Conservation (phyloP, 1,139 yeast species). For the Kodamaea alishanica region DNA sequence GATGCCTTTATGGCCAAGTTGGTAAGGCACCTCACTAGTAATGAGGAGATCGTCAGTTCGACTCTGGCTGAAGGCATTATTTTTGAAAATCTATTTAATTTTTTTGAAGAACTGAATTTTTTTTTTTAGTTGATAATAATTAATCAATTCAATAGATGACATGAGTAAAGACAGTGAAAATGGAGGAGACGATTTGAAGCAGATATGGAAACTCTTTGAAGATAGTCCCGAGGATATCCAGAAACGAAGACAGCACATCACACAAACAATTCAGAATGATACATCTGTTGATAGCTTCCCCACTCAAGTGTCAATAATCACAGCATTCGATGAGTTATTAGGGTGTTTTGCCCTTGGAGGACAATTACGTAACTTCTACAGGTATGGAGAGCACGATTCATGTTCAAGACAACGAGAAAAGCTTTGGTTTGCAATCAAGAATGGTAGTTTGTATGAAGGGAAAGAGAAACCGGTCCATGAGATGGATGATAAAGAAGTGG, state of each 20-base stretch:
- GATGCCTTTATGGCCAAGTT: constrained; percentile 52
- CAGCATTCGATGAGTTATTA: constrained; percentile 82
- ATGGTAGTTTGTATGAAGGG: constrained; percentile 35
- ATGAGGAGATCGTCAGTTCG: constrained; percentile 89
- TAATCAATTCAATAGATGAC: too few species aligned
- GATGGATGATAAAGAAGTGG: constrained; percentile 45
- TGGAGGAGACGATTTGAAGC: constrained; percentile 28
- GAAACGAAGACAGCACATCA: constrained; percentile 29
- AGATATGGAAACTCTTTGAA: constrained; percentile 34
- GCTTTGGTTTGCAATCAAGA: constrained; percentile 73
- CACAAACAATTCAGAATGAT: constrained; percentile 27
- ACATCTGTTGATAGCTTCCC: constrained; percentile 32
- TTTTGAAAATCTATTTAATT: neutral
- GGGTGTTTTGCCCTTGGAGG: constrained; percentile 90
- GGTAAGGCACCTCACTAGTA: constrained; percentile 92
- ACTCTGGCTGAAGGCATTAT: constrained; percentile 73
- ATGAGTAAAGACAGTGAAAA: neutral
- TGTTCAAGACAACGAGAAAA: constrained; percentile 71
- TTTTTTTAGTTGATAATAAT: too few species aligned
- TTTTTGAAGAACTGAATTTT: too few species aligned
- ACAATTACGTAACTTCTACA: constrained; percentile 73
- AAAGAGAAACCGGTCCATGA: constrained; percentile 29
- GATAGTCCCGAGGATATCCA: constrained; percentile 34
- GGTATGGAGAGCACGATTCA: constrained; percentile 72
- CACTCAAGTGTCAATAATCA: constrained; percentile 42